Conservation (phyloP, 768 basidiomycete genomes). For the Leccinum subgranulosum region DNA sequence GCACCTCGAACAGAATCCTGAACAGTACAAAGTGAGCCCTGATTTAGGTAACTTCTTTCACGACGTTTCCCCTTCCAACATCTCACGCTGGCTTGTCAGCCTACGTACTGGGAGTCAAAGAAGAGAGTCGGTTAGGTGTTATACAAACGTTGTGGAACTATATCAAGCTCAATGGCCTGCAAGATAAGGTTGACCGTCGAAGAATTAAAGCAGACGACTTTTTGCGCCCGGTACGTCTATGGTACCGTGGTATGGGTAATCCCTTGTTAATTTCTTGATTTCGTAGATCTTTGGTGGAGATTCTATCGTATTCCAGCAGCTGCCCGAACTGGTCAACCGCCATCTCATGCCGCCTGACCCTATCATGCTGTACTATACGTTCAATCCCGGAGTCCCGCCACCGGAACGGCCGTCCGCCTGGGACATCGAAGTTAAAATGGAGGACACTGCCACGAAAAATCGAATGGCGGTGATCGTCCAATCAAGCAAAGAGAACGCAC, state of each 20-base stretch:
- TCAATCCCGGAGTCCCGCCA: constrained; percentile 59
- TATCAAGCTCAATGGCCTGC: constrained; percentile 78
- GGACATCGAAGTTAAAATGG: constrained; percentile 87
- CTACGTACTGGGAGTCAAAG: constrained; percentile 70
- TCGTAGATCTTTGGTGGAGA: constrained; percentile 70
- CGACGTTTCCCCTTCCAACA: background rate
- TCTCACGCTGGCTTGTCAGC: constrained; percentile 34
- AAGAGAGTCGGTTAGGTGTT: constrained; percentile 79
- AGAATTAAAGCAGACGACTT: constrained; percentile 67
- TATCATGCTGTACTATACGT: constrained; percentile 70
- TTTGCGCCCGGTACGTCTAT: constrained; percentile 54
- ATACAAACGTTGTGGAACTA: constrained; percentile 90
- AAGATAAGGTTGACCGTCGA: constrained; percentile 78
- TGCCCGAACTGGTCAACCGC: constrained; percentile 84
- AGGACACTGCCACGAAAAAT: constrained; percentile 70
- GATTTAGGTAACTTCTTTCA: constrained; percentile 55
- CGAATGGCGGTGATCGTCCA: constrained; percentile 72
- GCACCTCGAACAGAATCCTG: constrained; percentile 82
- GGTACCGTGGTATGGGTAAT: background rate
- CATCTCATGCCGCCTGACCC: constrained; percentile 78
- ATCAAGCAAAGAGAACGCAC: constrained; percentile 66
- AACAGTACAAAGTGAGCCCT: constrained; percentile 75
- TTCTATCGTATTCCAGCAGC: constrained; percentile 66
- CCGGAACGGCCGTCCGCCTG: constrained; percentile 75
- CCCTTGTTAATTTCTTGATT: background rate